Conservation (phyloP, 345 rosid species). For the Populus alba region DNA sequence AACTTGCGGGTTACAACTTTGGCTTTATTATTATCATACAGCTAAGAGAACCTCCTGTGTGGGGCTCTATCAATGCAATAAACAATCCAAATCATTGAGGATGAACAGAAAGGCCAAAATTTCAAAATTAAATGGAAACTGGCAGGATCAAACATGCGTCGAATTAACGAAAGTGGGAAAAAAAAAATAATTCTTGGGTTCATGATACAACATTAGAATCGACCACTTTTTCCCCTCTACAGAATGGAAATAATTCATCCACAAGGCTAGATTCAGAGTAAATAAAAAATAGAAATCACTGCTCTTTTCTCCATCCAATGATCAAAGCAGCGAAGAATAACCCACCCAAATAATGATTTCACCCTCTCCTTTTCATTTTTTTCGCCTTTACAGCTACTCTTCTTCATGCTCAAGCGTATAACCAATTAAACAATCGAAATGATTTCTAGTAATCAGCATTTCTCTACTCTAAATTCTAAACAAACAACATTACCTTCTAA, state of each 20-base stretch:
- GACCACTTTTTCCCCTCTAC: slow-evolving; percentile 7
- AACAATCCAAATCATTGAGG: background rate
- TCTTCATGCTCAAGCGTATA: slow-evolving; percentile 25
- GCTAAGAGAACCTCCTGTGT: background rate
- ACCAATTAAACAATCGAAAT: slow-evolving; percentile 27
- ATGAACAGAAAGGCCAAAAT: slow-evolving; percentile 2
- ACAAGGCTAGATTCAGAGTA: slow-evolving; percentile 1
- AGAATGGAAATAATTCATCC: slow-evolving; percentile 18
- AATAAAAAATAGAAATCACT: slow-evolving; percentile 13
- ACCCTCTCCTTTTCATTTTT: background rate
- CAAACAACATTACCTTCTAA: slow-evolving; percentile 1
- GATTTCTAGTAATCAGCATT: slow-evolving; percentile 20
- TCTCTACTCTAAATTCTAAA: slow-evolving; percentile 25
- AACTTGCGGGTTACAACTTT: background rate
- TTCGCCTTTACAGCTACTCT: background rate
- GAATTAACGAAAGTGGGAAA: background rate
- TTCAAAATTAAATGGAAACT: background rate
- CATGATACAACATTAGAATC: background rate
- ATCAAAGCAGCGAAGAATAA: slow-evolving; percentile 22
- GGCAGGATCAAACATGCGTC: background rate
- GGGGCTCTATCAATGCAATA: background rate
- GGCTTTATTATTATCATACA: background rate
- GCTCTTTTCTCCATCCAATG: slow-evolving; percentile 16
- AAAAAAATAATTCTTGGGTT: slow-evolving; percentile 15
- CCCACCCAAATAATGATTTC: slow-evolving; percentile 27